Conservation (phyloP, 2,329 filamentous ascomycete genomes). For the Aspergillus pseudoterreus region DNA sequence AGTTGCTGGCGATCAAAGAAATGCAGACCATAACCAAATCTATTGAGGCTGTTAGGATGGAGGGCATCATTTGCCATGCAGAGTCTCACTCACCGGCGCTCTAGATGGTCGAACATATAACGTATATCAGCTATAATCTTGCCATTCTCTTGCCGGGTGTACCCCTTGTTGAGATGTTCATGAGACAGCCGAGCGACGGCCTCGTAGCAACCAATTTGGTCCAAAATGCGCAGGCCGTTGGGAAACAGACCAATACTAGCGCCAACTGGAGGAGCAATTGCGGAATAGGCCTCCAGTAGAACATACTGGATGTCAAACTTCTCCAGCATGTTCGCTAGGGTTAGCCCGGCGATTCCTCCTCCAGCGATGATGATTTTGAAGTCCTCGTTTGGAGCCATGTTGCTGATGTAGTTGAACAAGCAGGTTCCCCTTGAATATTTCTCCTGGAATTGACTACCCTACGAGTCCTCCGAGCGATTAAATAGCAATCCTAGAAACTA, state of each 20-base stretch:
- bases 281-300: slow-evolving; percentile 43
- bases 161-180: background rate
- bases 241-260: slow-evolving; percentile 48
- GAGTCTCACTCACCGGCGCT: background rate
- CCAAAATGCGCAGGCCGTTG: slow-evolving; percentile 45
- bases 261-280: slow-evolving; percentile 40
- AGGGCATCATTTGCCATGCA: background rate
- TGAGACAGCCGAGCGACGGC: background rate
- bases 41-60: background rate
- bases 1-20: background rate
- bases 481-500: background rate
- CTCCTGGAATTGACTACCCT: background rate
- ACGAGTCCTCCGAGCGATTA: background rate
- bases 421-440: background rate
- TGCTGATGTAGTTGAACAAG: background rate
- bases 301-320: slow-evolving; percentile 46
- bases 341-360: slow-evolving; percentile 47
- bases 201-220: slow-evolving; percentile 44
- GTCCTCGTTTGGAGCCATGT: background rate
- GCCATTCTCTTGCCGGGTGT: background rate
- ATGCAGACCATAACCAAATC: background rate
- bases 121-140: background rate
- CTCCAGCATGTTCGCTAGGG: slow-evolving; percentile 47
- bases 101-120: background rate
- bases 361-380: slow-evolving; percentile 46